Conservation (phyloP, 2,329 filamentous ascomycete species). For the Microsporum ferrugineum region DNA sequence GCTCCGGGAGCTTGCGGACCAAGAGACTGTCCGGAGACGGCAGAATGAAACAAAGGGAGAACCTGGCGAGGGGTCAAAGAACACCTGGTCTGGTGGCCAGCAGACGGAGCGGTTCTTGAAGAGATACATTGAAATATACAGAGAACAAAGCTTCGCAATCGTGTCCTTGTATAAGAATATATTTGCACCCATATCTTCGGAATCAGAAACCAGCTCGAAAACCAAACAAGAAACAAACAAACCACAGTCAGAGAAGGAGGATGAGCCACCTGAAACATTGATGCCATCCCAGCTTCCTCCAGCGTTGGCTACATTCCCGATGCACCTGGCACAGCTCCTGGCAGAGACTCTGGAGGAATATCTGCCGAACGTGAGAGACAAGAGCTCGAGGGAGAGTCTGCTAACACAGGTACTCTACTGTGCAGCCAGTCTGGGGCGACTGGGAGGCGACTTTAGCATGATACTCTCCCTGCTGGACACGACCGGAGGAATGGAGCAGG, state of each 20-base stretch:
- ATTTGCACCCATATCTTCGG: slow-evolving; percentile 51
- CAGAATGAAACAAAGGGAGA: slow-evolving; percentile 19
- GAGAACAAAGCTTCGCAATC: slow-evolving; percentile 93
- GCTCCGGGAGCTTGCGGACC: slow-evolving; percentile 76
- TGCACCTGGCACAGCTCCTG: slow-evolving; percentile 71
- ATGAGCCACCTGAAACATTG: slow-evolving; percentile 17
- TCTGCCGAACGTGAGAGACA: slow-evolving; percentile 69
- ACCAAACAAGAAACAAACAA: not conserved
- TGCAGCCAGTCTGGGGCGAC: slow-evolving; percentile 74
- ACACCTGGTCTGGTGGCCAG: slow-evolving; percentile 50
- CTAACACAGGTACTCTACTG: slow-evolving; percentile 90
- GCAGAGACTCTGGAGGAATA: slow-evolving; percentile 64
- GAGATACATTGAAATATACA: slow-evolving; percentile 91
- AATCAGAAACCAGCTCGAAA: slow-evolving; percentile 19
- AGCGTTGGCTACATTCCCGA: slow-evolving; percentile 69
- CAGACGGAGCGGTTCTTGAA: slow-evolving; percentile 93
- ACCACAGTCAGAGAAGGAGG: slow-evolving; percentile 18
- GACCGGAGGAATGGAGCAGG: slow-evolving; percentile 33
- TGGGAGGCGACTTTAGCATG: slow-evolving; percentile 88
- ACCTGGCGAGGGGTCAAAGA: slow-evolving; percentile 11
- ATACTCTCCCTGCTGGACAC: slow-evolving; percentile 56
- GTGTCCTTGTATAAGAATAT: slow-evolving; percentile 90
- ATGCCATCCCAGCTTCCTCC: slow-evolving; percentile 51
- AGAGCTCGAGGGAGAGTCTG: slow-evolving; percentile 69
- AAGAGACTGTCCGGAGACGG: slow-evolving; percentile 51